Base-by-base conservation (phyloP, 331 rosid genomes). In the Rosa hybrid region DNA sequence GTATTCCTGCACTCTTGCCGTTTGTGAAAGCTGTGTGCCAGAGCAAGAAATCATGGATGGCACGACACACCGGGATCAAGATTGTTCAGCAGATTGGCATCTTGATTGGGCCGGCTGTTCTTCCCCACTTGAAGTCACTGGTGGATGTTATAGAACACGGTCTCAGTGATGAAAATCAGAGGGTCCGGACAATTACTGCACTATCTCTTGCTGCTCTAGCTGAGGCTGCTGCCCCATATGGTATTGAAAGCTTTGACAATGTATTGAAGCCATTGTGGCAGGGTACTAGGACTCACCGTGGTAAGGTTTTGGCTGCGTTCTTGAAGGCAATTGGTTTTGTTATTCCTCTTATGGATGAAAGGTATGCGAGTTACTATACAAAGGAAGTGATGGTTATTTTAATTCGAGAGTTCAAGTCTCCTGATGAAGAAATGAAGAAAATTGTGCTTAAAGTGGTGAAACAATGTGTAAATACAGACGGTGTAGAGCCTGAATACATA, bases 31-130 rank as follows among this genome's bases (percentile, higher is more conserved):
- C 96, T 34, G 99, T 93, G 41, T 95, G 98, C 88, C 97, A 90
- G 82, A 95, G 98, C 86, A 90, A 95, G 91, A 95, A 95, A 84
- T 95, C 98, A 7, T 95, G 98, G 98, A 98, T 91, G 77, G 97
- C 98, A 46, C 87, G 99, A 53, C 99, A 95, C 79, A 95, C 99
- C 0, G 99, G 98, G 67, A 93, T 95, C 78, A 93, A 95, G 88
- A 92, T 95, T 82, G 98, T 95, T 74, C 99, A 95, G 85, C 99
- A 95, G 91, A 95, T 91, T 86, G 98, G 97, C 51, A 91, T 95
- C 84, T 88, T 90, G 81, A 95, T 95, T 51, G 97, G 97, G n/a
- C 89, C 97, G 80, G 97, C 97, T 6, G 99, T 95, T 20, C 87
- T 95, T 82, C 98, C 98, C 2, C 97, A 90, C 86, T 80, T 95